These are phyloP conservation scores for Sporothrix brunneoviolacea DNA, from an alignment of 2,329 filamentous ascomycete species.

Conservation along the genomic window DNA sequence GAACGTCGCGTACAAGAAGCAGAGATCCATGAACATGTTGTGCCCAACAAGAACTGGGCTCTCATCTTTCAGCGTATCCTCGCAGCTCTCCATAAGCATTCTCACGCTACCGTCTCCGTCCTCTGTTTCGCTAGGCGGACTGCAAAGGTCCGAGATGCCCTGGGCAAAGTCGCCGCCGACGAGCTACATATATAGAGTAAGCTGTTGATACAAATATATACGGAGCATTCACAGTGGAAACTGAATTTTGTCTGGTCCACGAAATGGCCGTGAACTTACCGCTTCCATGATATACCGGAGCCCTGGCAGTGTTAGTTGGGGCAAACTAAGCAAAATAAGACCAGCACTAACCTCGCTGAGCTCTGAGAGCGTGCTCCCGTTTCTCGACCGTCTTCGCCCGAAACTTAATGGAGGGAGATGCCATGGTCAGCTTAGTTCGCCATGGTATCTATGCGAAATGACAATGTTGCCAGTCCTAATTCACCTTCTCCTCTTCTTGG, in stretches of 20 bases:
- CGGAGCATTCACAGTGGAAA: no score
- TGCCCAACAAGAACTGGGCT: slow-evolving; percentile 50
- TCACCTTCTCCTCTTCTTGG: not conserved
- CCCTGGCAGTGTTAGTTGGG: not conserved
- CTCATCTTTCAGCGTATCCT: slow-evolving; percentile 24
- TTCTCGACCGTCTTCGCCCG: not conserved
- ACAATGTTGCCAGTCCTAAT: no score
- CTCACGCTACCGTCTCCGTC: not conserved
- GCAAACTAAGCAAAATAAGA: no score
- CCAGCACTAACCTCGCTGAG: slow-evolving; percentile 17
- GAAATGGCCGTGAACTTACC: slow-evolving; percentile 10
- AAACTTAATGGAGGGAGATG: not conserved
- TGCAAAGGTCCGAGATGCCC: slow-evolving; percentile 4
- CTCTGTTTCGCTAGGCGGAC: not conserved
- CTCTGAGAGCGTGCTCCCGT: slow-evolving; percentile 10
- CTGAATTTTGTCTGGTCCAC: no score
- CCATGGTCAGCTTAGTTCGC: no score
- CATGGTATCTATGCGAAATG: no score
- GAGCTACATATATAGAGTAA: slow-evolving; percentile 15
- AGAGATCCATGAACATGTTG: slow-evolving; percentile 58
- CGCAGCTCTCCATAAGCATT: slow-evolving; percentile 18
- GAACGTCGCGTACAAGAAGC: slow-evolving; percentile 58
- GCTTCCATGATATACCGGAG: slow-evolving; percentile 28
- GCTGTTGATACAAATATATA: not conserved
- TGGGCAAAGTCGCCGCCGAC: slow-evolving; percentile 24